phyloP scores from a whole-genome alignment of 1,284 basidiomycete genomes.

The Cryptococcus neoformans region DNA sequence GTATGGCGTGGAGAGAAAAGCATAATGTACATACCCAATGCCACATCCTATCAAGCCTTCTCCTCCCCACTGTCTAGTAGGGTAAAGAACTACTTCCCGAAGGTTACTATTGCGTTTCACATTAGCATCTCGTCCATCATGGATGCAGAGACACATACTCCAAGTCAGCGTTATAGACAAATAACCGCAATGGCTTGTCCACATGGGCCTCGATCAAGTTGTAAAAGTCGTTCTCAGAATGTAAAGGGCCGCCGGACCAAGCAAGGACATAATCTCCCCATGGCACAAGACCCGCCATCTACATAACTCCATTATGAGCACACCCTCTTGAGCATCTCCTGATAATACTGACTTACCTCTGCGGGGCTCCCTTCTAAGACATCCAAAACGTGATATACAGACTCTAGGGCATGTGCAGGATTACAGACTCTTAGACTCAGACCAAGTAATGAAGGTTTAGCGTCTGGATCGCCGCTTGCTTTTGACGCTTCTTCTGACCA shows the following conservation, averaged over 20 bases:
- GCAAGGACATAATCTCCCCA: slow-evolving; percentile 88
- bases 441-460: slow-evolving; percentile 72
- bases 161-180: slow-evolving; percentile 96
- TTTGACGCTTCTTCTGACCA: slow-evolving; percentile 59
- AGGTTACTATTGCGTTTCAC: slow-evolving; percentile 60
- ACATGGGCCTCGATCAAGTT: slow-evolving; percentile 91
- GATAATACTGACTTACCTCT: slow-evolving; percentile 1
- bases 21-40: slow-evolving; percentile 62
- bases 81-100: slow-evolving; percentile 85
- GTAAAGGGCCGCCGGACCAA: slow-evolving; percentile 89
- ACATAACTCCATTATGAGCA: background rate
- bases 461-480: slow-evolving; percentile 51
- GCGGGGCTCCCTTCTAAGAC: slow-evolving; percentile 70
- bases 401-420: slow-evolving; percentile 81
- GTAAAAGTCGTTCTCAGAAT: slow-evolving; percentile 95
- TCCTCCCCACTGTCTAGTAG: slow-evolving; percentile 93
- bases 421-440: slow-evolving; percentile 88
- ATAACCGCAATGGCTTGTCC: slow-evolving; percentile 87
- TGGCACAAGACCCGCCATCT: slow-evolving; percentile 64
- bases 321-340: background rate
- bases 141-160: slow-evolving; percentile 62
- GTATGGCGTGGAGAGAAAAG: too few species aligned
- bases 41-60: slow-evolving; percentile 91
- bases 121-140: slow-evolving; percentile 30
- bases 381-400: slow-evolving; percentile 97